A percentile compares a stretch with the other conserved stretches of the same genome.
phyloP scores from a whole-genome alignment of 2,329 filamentous ascomycete genomes.

The Monosporascus cannonballus region DNA sequence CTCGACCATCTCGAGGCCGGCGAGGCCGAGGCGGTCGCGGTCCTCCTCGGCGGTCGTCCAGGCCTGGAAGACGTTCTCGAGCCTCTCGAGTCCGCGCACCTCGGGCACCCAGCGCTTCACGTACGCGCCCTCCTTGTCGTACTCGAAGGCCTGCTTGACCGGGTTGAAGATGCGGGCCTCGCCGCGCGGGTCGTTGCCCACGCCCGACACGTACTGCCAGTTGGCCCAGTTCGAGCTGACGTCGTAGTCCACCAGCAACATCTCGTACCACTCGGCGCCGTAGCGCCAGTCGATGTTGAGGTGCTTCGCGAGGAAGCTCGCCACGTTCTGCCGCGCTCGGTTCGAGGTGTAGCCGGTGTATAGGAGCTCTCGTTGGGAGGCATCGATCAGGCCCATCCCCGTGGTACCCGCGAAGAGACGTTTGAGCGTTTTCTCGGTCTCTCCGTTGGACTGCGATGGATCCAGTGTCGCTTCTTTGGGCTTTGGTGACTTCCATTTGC shows the following conservation, averaged over 20 bases:
- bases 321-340: constrained; percentile 69
- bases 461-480: constrained; percentile 22
- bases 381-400: constrained; percentile 72
- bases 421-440: constrained; percentile 43
- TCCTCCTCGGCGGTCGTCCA: constrained; percentile 58
- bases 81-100: constrained; percentile 45
- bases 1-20: constrained; percentile 58
- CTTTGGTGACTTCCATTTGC: constrained; percentile 44
- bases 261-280: constrained; percentile 79
- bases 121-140: constrained; percentile 64
- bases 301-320: constrained; percentile 67
- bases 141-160: constrained; percentile 73
- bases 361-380: constrained; percentile 66
- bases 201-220: constrained; percentile 76
- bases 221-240: constrained; percentile 73
- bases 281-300: constrained; percentile 72
- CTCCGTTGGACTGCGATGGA: constrained; percentile 34
- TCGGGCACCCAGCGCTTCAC: constrained; percentile 71
- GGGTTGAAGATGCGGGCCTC: constrained; percentile 74
- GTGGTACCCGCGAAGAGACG: constrained; percentile 63
- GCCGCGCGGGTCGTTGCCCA: constrained; percentile 71
- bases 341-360: constrained; percentile 76
- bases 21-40: constrained; percentile 49
- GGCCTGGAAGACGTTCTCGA: constrained; percentile 61
- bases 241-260: constrained; percentile 69